Evolutionary conservation across 345 rosid species (phyloP).

Genomic region (Citrus trifoliata): DNA sequence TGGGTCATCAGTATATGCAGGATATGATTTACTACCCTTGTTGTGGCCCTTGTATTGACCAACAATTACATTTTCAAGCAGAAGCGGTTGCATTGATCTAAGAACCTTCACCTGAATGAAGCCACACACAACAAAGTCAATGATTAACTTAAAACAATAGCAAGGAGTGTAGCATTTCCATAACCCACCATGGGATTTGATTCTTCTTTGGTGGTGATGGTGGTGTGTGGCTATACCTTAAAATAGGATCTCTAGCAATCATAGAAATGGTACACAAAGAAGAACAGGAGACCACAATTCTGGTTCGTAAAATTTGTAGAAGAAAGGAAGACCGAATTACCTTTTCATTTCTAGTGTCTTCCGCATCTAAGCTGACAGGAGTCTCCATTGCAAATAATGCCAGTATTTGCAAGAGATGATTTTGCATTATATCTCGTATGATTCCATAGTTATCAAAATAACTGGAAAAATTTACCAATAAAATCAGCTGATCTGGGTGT

Average conservation of each 20-base stretch:
- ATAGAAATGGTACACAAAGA: background rate
- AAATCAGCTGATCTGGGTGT: too few species aligned
- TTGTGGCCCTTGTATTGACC: conserved; percentile 91
- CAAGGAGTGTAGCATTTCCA: background rate
- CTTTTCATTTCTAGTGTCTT: conserved; percentile 92
- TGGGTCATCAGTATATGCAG: conserved; percentile 74
- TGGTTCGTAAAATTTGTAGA: too few species aligned
- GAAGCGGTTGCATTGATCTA: conserved; percentile 78
- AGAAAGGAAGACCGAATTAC: conserved; percentile 26
- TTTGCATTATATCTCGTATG: too few species aligned
- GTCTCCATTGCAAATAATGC: conserved; percentile 98
- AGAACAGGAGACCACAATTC: background rate
- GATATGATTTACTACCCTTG: conserved; percentile 52
- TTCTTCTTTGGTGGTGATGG: background rate
- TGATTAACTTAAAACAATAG: background rate
- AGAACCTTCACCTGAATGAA: conserved; percentile 73
- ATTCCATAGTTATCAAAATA: too few species aligned
- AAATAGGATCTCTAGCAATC: background rate
- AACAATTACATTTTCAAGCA: conserved; percentile 66
- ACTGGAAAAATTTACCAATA: too few species aligned
- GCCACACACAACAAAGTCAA: background rate
- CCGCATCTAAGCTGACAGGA: conserved; percentile 94
- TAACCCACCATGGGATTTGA: background rate
- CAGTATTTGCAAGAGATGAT: conserved; percentile 48
- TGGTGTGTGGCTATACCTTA: background rate